Evolutionary conservation across 495 filamentous ascomycete species (phyloP), one percentile per base, ranked within the genome.

Genomic region (Corynascus novoguineensis): DNA sequence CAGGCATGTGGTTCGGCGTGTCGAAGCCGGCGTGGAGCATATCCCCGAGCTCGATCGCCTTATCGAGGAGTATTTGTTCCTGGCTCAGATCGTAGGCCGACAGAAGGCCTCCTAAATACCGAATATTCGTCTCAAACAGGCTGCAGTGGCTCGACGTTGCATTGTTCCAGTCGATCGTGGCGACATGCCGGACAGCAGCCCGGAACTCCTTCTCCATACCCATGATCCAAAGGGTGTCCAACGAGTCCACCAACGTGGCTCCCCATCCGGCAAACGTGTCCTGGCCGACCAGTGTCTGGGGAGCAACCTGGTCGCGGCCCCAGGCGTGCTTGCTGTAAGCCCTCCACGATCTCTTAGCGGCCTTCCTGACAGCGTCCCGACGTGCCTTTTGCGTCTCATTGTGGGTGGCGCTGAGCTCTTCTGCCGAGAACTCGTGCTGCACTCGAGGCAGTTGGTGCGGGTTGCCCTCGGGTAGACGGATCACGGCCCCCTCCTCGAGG

Each of bases 151-250:
- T 25, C 17, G 60, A 53, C 6, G 78, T 80, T 27, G 78, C 84
- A 8, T 83, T 89, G 1, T 83, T 88, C 69, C 95, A 96, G 76
- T 96, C 87, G 62, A 95, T 92, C 47, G 82, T 73, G 37, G 77
- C 78, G 19, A 90, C 80, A 19, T 76, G 77, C 38, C 82, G 74
- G 9, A 90, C 81, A n/a, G 88, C 90, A 54, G 86, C 81, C 31
- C 83, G 74, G 65, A 95, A 96, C 50, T 95, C 90, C 17, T 86
- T 76, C 66, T 86, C 83, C 68, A 95, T 60, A 9, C 78, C 89
- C 90, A 95, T 92, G 58, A 96, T 91, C 89, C 89, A 96, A 9
- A 96, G 71, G 0, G 89, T 89, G 67, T 96, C 91, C 53, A 96
- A 71, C 12, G 84, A 71, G 76, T 96, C 91, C 3, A 96, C 89